These are phyloP conservation scores for Amylocystis lapponica DNA, from an alignment of 768 basidiomycete species.

Conservation along the genomic window DNA sequence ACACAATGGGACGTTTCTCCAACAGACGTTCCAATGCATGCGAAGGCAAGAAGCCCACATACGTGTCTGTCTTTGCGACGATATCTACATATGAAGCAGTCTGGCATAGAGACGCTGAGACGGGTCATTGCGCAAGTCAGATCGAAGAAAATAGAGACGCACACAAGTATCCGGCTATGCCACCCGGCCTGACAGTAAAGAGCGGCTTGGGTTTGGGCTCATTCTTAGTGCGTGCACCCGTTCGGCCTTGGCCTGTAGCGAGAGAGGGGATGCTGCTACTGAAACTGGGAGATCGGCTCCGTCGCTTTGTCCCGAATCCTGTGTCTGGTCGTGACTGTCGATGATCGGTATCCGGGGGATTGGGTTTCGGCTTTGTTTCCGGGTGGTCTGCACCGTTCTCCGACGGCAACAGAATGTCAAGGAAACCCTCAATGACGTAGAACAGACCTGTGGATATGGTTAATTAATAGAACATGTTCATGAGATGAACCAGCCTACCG, in stretches of 20 bases:
- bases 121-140: constrained; percentile 1
- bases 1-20: constrained; percentile 91
- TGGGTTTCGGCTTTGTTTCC: constrained; percentile 5
- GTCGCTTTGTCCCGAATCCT: too few relatives aligned
- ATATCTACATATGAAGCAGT: constrained; percentile 96
- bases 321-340: not conserved
- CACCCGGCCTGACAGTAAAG: constrained; percentile 95
- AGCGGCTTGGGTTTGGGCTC: constrained; percentile 56
- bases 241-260: constrained; percentile 2
- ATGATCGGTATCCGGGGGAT: not conserved
- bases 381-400: constrained; percentile 1
- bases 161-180: constrained; percentile 96
- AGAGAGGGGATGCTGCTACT: not conserved
- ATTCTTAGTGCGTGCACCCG: constrained; percentile 15
- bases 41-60: constrained; percentile 91
- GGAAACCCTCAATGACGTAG: constrained; percentile 93
- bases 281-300: not conserved
- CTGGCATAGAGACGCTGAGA: constrained; percentile 77
- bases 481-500: constrained; percentile 36
- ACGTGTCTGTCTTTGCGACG: constrained; percentile 95
- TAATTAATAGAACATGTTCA: not conserved
- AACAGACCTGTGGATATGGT: constrained; percentile 53
- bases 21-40: constrained; percentile 84
- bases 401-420: constrained; percentile 81
- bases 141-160: constrained; percentile 12